Base-by-base conservation (phyloP, 108 stramenopile genomes). In the Cyclostephanos invisitatus region DNA sequence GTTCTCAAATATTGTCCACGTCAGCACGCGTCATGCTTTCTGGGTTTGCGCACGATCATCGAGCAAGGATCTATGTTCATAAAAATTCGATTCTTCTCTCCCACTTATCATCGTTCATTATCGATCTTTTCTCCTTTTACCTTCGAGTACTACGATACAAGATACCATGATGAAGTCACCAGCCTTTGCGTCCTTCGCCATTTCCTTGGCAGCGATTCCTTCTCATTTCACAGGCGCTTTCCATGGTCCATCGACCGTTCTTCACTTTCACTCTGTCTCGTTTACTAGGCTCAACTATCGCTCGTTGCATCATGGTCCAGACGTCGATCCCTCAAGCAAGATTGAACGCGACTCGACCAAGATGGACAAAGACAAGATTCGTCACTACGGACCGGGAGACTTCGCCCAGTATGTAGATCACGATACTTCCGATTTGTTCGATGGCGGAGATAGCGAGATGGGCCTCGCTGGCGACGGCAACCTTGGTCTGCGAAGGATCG, bases 391-490 rank as follows among this genome's bases (percentile, higher is more conserved):
- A 24, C 77, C 75, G 5, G 86, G 88, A 42, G 57, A 62, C 22
- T 89, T 86, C 82, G 64, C 70, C n/a, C 48, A 48, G 12, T 91
- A 67, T 55, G 88, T 86, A 11, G 91, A 61, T 61, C 18, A 37
- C 18, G 27, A 88, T 22, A 86, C 86, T 62, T 37, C 24, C 20
- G 68, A 88, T 55, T 80, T 87, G 62, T 93, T 93, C 62, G 91
- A 93, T 66, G 91, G 91, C 32, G 91, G 91, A 32, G 81, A 78
- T 56, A 66, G 77, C 17, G 87, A 93, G 67, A 93, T 93, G 91
- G 91, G 91, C 51, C 86, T 93, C 6, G 84, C 91, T 24, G 91
- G 91, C 21, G 91, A 93, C 65, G 91, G 91, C 7, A 81, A 69
- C 44, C 68, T 67, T 11, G 78, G 82, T 2, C 70, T 91, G 35